Evolutionary conservation across 495 filamentous ascomycete species (phyloP).

Genomic region (Xylaria flabelliformis): DNA sequence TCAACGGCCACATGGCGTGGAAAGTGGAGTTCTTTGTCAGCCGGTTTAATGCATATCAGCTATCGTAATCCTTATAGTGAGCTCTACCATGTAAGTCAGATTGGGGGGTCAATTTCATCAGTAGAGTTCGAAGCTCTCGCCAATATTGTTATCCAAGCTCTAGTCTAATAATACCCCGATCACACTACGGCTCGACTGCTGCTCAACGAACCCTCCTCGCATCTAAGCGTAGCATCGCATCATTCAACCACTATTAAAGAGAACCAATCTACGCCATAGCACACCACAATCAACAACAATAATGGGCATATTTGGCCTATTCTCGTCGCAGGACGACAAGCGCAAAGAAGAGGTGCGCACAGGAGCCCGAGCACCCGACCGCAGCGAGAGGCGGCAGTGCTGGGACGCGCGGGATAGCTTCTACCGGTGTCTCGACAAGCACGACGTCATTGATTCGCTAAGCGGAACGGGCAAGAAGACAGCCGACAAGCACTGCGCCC

Average conservation of each 20-base stretch:
- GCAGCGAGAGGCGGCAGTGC: slow-evolving; percentile 77
- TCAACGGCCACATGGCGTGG: background rate
- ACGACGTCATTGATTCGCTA: slow-evolving; percentile 84
- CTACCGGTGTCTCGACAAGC: slow-evolving; percentile 81
- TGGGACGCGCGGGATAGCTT: slow-evolving; percentile 87
- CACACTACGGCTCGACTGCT: background rate
- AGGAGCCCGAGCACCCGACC: slow-evolving; percentile 75
- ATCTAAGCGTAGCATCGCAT: background rate
- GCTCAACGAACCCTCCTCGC: background rate
- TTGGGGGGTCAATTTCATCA: slow-evolving; percentile 6
- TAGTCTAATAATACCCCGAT: background rate
- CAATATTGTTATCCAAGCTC: background rate
- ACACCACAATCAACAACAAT: background rate
- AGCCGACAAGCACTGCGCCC: slow-evolving; percentile 69
- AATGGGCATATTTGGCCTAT: slow-evolving; percentile 56
- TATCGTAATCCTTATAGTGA: background rate
- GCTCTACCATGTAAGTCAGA: background rate
- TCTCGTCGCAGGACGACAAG: slow-evolving; percentile 52
- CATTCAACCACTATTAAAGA: background rate
- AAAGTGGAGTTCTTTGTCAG: background rate
- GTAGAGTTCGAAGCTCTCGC: background rate
- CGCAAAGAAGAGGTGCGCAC: slow-evolving; percentile 59
- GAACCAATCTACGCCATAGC: background rate
- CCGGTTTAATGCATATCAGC: slow-evolving; percentile 3
- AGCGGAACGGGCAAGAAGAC: slow-evolving; percentile 66